Percentiles rank a stretch among this genome's conserved stretches.
These are phyloP conservation scores for Boletus eberwhitei DNA, from an alignment of 768 basidiomycete species.

Conservation along the genomic window DNA sequence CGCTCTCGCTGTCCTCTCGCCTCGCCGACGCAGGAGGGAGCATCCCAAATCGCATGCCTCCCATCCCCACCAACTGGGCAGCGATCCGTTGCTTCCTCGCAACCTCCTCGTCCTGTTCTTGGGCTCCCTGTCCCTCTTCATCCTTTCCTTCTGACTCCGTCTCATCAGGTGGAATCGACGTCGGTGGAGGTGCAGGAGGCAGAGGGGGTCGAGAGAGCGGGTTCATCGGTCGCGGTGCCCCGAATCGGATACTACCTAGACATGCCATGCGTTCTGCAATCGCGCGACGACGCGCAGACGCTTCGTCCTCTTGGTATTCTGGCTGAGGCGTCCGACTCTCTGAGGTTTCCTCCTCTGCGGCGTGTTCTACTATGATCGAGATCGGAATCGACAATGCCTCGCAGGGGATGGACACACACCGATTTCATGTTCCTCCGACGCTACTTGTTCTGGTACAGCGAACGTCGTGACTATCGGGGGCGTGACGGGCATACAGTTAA, in stretches of 20 bases:
- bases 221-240: constrained; percentile 51
- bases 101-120: constrained; percentile 41
- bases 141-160: constrained; percentile 16
- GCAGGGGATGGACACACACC: constrained; percentile 1
- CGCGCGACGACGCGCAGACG: constrained; percentile 56
- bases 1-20: constrained; percentile 32
- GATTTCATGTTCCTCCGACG: constrained; percentile 1
- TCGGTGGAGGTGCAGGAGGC: constrained; percentile 36
- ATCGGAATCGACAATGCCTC: neutral
- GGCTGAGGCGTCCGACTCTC: constrained; percentile 9
- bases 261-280: constrained; percentile 94
- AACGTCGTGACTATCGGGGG: constrained; percentile 26
- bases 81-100: constrained; percentile 54
- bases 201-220: constrained; percentile 40
- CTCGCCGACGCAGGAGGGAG: constrained; percentile 31
- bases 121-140: constrained; percentile 14
- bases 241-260: constrained; percentile 82
- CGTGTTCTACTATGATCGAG: neutral
- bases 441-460: constrained; percentile 4
- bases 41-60: constrained; percentile 58
- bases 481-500: constrained; percentile 12
- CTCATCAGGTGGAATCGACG: constrained; percentile 30
- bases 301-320: constrained; percentile 38
- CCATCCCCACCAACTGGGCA: constrained; percentile 51
- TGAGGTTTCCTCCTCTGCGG: constrained; percentile 12